Percentiles rank a stretch among this genome's conserved stretches.
Evolutionary conservation across 2,329 filamentous ascomycete species (phyloP).

Genomic region (Cladosporium sp.): DNA sequence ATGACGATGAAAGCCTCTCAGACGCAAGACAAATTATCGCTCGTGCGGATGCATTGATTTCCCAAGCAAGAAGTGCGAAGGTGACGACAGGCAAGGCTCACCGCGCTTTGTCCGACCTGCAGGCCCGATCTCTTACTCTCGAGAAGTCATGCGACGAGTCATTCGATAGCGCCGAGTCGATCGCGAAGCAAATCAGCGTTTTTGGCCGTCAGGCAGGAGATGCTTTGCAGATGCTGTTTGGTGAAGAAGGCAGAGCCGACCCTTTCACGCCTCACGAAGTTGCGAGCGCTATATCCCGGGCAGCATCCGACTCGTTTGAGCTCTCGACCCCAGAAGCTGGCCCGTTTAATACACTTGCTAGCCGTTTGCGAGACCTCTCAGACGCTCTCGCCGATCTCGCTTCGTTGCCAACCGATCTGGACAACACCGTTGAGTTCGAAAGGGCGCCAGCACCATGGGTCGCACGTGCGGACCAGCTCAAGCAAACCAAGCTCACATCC

Average conservation of each 20-base stretch:
- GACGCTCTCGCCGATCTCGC: slow-evolving; percentile 64
- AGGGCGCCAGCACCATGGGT: slow-evolving; percentile 72
- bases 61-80: slow-evolving; percentile 74
- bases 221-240: slow-evolving; percentile 59
- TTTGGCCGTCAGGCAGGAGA: slow-evolving; percentile 63
- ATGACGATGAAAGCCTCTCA: slow-evolving; percentile 47
- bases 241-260: slow-evolving; percentile 65
- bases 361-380: slow-evolving; percentile 60
- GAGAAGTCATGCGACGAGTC: slow-evolving; percentile 58
- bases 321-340: slow-evolving; percentile 54
- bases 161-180: slow-evolving; percentile 64
- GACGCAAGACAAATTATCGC: slow-evolving; percentile 55
- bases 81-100: slow-evolving; percentile 74
- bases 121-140: slow-evolving; percentile 67
- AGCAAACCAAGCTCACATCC: slow-evolving; percentile 71
- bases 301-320: slow-evolving; percentile 47
- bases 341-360: slow-evolving; percentile 61
- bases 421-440: slow-evolving; percentile 55
- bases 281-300: slow-evolving; percentile 54
- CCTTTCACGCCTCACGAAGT: slow-evolving; percentile 63
- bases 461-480: slow-evolving; percentile 72
- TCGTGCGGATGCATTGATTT: slow-evolving; percentile 65
- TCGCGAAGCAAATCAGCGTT: slow-evolving; percentile 58
- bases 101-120: slow-evolving; percentile 70
- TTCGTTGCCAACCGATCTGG: slow-evolving; percentile 46